Evolutionary conservation across 2,329 filamentous ascomycete genomes (phyloP), one percentile per base, ranked within the genome.

Genomic region (Keithomyces neogunnii): DNA sequence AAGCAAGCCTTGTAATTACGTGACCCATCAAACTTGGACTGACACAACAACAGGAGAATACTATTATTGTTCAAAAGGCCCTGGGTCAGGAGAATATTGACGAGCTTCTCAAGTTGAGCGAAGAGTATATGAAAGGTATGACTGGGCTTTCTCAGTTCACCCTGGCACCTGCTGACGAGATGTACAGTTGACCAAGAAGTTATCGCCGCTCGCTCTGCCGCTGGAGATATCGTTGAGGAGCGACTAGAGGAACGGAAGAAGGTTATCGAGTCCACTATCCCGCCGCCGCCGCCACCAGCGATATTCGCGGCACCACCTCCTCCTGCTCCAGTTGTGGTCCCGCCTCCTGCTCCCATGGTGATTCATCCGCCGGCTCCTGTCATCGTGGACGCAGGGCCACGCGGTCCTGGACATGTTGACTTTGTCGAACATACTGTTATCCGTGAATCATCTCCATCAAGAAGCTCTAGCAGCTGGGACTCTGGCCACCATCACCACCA

Each of bases 71-170:
- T 35, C 82, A 87, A 59, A 86, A 88, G 63, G 91, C 92, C 8
- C 77, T 97, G 4, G 88, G 89, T 13, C 91, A 95, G 60, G 83
- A 92, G 19, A 89, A 96, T 60, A 96, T 96, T 56, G 90, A 96
- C 59, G 87, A 95, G 61, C 77, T 96, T 44, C 86, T 96, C 60
- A 85, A 82, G 61, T 74, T 90, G 47, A 95, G 89, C 67, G 87
- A 90, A 61, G 82, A 86, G 33, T 90, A 89, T 69, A 84, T 78
- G 63, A 78, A 79, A 62, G 74, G 78, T 80, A 60, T 62, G 35
- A 19, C 10, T 5, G 11, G 47, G 53, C 3, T 8, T 30, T 42
- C 44, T 29, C 13, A 10, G 33, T 26, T 26, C 7, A 5, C 11
- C 6, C 40, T 4, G 5, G 6, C 52, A n/a, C 39, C 36, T 45